Evolutionary conservation across 371 early-diverging fungal species (phyloP), one percentile per base, ranked within the genome.

Genomic region (Mortierella sp.): DNA sequence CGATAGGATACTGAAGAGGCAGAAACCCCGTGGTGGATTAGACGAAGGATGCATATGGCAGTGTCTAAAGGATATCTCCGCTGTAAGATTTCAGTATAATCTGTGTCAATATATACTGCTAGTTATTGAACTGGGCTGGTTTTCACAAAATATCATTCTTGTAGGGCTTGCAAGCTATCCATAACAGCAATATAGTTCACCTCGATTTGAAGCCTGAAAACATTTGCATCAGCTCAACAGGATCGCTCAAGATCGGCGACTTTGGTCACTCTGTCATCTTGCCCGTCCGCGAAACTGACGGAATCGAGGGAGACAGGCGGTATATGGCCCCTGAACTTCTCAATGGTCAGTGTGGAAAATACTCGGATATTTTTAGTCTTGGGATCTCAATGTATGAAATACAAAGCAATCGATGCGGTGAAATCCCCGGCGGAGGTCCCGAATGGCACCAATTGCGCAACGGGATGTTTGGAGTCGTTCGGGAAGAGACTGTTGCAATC

Each of bases 191-290:
- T 24, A 14, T 62, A 16, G 43, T 62, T 45, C 62, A 62, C 26
- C 62, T 62, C 24, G 62, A 62, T 43, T 26, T 62, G 14, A 62
- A 62, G 47, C 62, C 62, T 24, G 62, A 43, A 24, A 62, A 62
- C 18, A 43, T 62, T 9, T 62, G 43, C 40, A 12, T 62, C 28
- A 28, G 62, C 28, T 37, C 39, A 14, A 18, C 39, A 11, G 45
- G 45, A 5, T 22, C 40, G 24, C 62, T 62, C n/a, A 62, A 45
- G 22, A 47, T 62, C 18, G 62, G 62, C 28, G 62, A 62, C 45
- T 62, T 62, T 45, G 62, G 62, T 24, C 62, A 62, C 28, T 62
- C 62, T 62, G 43, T 43, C 62, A 45, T 14, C 11, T 5, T 62
- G 45, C 62, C 62, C 1, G 5, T 62, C 62, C 37, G 45, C 1